These are phyloP conservation scores for Bremia lactucae DNA, from an alignment of 352 stramenopile species.

Conservation along the genomic window DNA sequence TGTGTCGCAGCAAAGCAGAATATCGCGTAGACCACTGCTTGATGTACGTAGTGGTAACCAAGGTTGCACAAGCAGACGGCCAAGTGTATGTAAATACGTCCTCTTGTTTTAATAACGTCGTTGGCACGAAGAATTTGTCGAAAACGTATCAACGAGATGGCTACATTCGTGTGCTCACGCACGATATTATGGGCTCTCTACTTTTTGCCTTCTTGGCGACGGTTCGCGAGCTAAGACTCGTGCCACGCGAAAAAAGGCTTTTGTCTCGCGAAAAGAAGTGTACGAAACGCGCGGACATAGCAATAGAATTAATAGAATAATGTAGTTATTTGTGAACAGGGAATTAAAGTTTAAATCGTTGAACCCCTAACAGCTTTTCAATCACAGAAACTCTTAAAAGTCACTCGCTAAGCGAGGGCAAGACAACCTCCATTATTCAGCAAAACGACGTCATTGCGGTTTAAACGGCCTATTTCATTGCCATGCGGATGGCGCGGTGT, in stretches of 20 bases:
- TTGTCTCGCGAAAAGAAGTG: conserved; percentile 22
- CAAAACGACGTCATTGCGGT: too few species aligned
- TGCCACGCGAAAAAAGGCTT: conserved; percentile 65
- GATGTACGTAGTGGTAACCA: conserved; percentile 25
- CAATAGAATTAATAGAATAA: conserved; percentile 20
- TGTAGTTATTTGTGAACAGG: conserved; percentile 11
- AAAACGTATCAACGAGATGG: conserved; percentile 8
- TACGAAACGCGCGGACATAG: conserved; percentile 6
- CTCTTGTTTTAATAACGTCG: conserved; percentile 11
- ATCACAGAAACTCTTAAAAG: too few species aligned
- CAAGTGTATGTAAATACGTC: conserved; percentile 28
- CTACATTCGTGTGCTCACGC: conserved; percentile 26
- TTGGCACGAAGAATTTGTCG: background rate
- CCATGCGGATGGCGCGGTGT: too few species aligned
- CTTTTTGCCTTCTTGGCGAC: conserved; percentile 71
- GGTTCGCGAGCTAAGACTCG: conserved; percentile 67
- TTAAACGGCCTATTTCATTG: too few species aligned
- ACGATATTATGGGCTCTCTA: conserved; percentile 29
- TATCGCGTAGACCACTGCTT: conserved; percentile 31
- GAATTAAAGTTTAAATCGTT: conserved; percentile 14
- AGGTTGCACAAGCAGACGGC: conserved; percentile 25
- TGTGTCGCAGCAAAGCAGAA: conserved; percentile 24
- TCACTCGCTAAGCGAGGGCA: too few species aligned
- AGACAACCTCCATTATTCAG: too few species aligned
- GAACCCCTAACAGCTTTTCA: conserved; percentile 9